Evolutionary conservation across 116 monocot genomes (phyloP).

Genomic region (Thalassia testudinum): DNA sequence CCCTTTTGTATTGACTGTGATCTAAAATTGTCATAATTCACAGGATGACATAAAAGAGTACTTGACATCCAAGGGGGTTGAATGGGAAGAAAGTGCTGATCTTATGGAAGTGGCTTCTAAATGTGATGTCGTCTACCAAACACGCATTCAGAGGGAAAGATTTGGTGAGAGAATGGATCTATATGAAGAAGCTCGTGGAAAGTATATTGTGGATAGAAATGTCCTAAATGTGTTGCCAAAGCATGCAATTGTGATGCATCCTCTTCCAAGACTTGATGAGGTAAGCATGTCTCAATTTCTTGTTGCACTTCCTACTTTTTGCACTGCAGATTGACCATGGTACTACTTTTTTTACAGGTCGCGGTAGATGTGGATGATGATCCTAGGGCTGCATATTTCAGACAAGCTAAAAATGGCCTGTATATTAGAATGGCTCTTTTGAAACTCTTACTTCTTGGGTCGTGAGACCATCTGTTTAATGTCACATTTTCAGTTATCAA

Average conservation of each 20-base stretch:
- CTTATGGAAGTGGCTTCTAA: conserved; percentile 85
- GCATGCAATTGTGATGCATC: conserved; percentile 90
- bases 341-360: conserved; percentile 25
- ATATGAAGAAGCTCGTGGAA: conserved; percentile 92
- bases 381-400: conserved; percentile 92
- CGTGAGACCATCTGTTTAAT: no score
- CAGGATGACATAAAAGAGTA: conserved; percentile 97
- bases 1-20: not conserved
- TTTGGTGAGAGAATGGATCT: conserved; percentile 91
- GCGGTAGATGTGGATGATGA: conserved; percentile 77
- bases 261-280: conserved; percentile 90
- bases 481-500: no score
- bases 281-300: not conserved
- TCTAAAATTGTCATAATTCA: not conserved
- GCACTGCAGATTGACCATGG: not conserved
- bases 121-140: conserved; percentile 96
- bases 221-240: conserved; percentile 71
- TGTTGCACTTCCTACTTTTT: not conserved
- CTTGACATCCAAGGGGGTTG: conserved; percentile 57
- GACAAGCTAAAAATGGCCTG: conserved; percentile 94
- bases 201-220: conserved; percentile 72
- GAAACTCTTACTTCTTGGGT: conserved; percentile 85
- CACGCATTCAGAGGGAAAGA: conserved; percentile 88
- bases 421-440: conserved; percentile 89
- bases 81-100: conserved; percentile 90